Conservation (phyloP, 345 rosid species). For the Rhizophora apiculata region DNA sequence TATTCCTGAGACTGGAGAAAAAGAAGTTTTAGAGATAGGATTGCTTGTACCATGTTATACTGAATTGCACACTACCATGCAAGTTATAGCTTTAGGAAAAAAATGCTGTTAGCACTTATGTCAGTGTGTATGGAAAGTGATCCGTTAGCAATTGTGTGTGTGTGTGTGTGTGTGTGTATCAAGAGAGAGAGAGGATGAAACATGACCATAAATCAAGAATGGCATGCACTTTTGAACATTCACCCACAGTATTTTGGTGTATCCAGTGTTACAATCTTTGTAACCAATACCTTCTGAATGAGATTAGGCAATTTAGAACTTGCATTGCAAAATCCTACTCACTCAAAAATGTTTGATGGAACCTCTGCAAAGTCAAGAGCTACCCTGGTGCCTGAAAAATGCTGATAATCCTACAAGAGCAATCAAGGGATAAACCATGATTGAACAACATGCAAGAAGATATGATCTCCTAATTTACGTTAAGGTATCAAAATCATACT, state of each 20-base stretch:
- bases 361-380: conserved; percentile 92
- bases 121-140: too few species aligned
- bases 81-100: too few species aligned
- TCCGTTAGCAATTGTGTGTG: too few species aligned
- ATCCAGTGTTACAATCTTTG: neutral
- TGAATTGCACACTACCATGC: too few species aligned
- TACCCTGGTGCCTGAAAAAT: conserved; percentile 91
- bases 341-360: conserved; percentile 96
- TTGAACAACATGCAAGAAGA: neutral
- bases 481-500: conserved; percentile 38
- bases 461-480: neutral
- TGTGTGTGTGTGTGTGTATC: too few species aligned
- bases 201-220: neutral
- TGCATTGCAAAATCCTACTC: conserved; percentile 40
- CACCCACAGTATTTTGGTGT: neutral
- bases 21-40: too few species aligned
- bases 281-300: neutral
- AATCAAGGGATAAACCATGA: conserved; percentile 8
- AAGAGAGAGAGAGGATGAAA: too few species aligned
- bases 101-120: too few species aligned
- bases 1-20: too few species aligned
- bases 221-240: neutral
- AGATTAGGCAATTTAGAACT: neutral
- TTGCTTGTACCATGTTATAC: too few species aligned
- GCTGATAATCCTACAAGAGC: conserved; percentile 78